phyloP scores from a whole-genome alignment of 768 basidiomycete genomes.

The Polyporus arcularius region DNA sequence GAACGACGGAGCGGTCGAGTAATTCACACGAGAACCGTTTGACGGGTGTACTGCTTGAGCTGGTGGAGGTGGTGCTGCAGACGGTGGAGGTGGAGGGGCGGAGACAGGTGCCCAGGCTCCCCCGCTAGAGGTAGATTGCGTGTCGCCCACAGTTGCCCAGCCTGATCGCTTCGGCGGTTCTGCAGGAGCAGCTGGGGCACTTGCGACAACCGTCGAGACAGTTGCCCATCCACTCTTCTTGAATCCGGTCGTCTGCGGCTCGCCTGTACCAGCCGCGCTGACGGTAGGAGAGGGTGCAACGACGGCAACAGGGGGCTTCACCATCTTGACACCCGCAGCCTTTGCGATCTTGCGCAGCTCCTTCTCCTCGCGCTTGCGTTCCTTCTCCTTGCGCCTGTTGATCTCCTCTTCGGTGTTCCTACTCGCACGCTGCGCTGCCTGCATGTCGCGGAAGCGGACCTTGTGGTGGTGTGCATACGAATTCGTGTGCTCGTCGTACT shows the following conservation, averaged over 20 bases:
- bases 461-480: constrained; percentile 89
- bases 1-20: constrained; percentile 46
- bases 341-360: constrained; percentile 82
- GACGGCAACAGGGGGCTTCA: constrained; percentile 31
- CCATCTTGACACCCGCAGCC: constrained; percentile 76
- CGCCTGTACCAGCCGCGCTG: constrained; percentile 22
- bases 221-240: constrained; percentile 1
- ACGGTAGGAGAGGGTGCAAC: constrained; percentile 2
- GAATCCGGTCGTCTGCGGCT: background rate
- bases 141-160: constrained; percentile 48
- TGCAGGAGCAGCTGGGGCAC: constrained; percentile 32
- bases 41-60: background rate
- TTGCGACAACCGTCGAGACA: constrained; percentile 6
- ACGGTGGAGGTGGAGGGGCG: constrained; percentile 5
- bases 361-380: constrained; percentile 82
- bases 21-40: constrained; percentile 9
- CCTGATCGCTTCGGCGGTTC: constrained; percentile 41
- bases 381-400: constrained; percentile 82
- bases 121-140: background rate
- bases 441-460: constrained; percentile 80
- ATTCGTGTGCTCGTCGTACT: constrained; percentile 89
- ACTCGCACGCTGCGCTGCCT: constrained; percentile 59
- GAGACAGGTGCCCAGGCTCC: constrained; percentile 24
- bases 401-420: constrained; percentile 65
- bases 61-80: constrained; percentile 3